Conservation (phyloP, 805 yeast genomes). For the Saccharomycopsis schoenii region DNA sequence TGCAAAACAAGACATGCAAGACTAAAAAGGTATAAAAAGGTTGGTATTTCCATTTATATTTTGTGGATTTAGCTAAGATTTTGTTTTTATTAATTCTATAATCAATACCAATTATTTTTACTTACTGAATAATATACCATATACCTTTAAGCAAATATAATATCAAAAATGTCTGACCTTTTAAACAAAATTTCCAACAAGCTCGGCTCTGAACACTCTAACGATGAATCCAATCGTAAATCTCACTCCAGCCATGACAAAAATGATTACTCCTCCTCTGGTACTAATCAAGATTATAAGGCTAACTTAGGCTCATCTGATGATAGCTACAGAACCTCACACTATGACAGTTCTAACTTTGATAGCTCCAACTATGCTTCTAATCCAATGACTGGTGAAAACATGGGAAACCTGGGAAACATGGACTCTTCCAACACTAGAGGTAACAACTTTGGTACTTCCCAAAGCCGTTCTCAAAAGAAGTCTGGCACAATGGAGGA, state of each 20-base stretch:
- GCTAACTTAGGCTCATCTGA: background rate
- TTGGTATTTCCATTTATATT: background rate
- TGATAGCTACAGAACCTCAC: background rate
- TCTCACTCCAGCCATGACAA: background rate
- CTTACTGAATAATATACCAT: background rate
- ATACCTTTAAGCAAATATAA: no score
- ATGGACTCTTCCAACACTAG: background rate
- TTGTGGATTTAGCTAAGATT: no score
- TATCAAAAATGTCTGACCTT: conserved; percentile 9
- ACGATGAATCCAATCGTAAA: background rate
- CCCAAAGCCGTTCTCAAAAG: background rate
- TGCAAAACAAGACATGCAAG: background rate
- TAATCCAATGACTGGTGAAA: background rate
- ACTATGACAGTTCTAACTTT: background rate
- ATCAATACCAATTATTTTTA: background rate
- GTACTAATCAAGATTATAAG: background rate
- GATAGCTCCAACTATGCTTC: background rate
- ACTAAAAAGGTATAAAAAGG: background rate
- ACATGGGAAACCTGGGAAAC: background rate
- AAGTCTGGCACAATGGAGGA: conserved; percentile 1
- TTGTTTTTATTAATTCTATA: no score
- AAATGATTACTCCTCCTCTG: conserved; percentile 1
- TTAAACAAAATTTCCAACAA: conserved; percentile 11
- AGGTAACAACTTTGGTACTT: conserved; percentile 1
- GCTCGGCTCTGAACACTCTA: background rate